These are phyloP conservation scores for Lentinus brumalis DNA, from an alignment of 768 basidiomycete genomes.

Conservation along the genomic window DNA sequence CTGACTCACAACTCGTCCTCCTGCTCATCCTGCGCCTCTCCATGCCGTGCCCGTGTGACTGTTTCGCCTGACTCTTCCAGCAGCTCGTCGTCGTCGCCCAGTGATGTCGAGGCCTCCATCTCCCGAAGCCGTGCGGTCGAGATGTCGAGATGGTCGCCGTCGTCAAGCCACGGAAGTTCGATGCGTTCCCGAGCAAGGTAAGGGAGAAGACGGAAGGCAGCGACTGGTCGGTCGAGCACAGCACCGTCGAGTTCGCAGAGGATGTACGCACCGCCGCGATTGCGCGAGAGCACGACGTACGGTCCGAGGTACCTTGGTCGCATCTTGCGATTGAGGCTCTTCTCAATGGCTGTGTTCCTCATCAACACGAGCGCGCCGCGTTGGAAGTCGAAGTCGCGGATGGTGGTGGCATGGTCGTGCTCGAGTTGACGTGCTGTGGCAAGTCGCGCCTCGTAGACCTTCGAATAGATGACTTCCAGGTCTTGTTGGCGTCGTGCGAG, in stretches of 20 bases:
- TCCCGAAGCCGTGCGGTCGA: too few relatives aligned
- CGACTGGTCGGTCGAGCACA: conserved; percentile 14
- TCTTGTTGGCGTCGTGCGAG: conserved; percentile 18
- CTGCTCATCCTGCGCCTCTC: too few relatives aligned
- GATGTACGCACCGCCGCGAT: conserved; percentile 27
- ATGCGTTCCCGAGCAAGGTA: conserved; percentile 16
- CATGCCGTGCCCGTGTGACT: too few relatives aligned
- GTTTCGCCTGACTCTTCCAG: too few relatives aligned
- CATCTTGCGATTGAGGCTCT: conserved; percentile 27
- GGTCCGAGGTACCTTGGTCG: conserved; percentile 30
- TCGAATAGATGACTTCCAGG: neutral
- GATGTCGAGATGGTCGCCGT: too few relatives aligned
- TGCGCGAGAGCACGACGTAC: conserved; percentile 26
- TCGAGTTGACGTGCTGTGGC: conserved; percentile 15
- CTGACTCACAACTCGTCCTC: too few relatives aligned
- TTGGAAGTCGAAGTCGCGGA: conserved; percentile 30
- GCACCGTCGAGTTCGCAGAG: conserved; percentile 30
- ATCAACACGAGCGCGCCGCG: conserved; percentile 33
- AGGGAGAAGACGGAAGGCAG: conserved; percentile 27
- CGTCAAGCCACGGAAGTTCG: too few relatives aligned
- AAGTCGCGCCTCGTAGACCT: neutral
- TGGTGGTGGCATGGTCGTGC: conserved; percentile 11
- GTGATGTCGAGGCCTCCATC: too few relatives aligned
- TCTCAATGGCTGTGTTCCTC: conserved; percentile 30
- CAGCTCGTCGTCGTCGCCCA: too few relatives aligned